Base-by-base conservation (phyloP, 2,329 filamentous ascomycete genomes). In the Fusarium sacchari region DNA sequence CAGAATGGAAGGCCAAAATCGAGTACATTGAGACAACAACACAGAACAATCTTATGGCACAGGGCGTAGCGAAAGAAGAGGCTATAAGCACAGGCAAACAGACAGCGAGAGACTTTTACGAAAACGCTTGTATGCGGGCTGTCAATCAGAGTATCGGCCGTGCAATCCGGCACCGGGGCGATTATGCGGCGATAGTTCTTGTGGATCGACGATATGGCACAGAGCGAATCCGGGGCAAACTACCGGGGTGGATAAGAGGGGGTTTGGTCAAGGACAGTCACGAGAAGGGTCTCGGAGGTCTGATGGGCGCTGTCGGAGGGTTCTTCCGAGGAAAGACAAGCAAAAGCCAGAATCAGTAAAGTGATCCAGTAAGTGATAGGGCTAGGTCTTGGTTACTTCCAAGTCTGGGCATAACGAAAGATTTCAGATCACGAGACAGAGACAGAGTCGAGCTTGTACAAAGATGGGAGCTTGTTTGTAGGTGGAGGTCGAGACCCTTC, bases 141-240 rank as follows among this genome's bases (percentile, higher is more conserved):
- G 96, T 99, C 9, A 99, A 99, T 81, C 96, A 99, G 84, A 96
- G 94, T 79, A 95, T 99, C 75, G 96, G 96, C 2, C 87, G 96
- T 66, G 96, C 95, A 3, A 98, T 99, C 77, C 87, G 96, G 52
- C 96, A 99, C 80, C 89, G 88, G 62, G 90, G 89, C 30, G 96
- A 99, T 82, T 98, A 97, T 82, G 96, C 96, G 9, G 91, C 93
- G 22, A 98, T 99, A 72, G 83, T 98, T 64, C 88, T 99, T 79
- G 85, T 96, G 39, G 96, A 99, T 82, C 86, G 88, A 72, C 87
- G 96, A 58, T 99, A 96, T 82, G 89, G 87, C n/a, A 90, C 88
- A 34, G 86, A 90, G 55, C 88, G 93, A 60, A 94, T 98, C 69
- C 88, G 89, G 76, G 84, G 82, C 30, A 98, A 98, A 83, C 82